Conservation (phyloP, 305 asterid genomes). For the Fraxinus greggii region DNA sequence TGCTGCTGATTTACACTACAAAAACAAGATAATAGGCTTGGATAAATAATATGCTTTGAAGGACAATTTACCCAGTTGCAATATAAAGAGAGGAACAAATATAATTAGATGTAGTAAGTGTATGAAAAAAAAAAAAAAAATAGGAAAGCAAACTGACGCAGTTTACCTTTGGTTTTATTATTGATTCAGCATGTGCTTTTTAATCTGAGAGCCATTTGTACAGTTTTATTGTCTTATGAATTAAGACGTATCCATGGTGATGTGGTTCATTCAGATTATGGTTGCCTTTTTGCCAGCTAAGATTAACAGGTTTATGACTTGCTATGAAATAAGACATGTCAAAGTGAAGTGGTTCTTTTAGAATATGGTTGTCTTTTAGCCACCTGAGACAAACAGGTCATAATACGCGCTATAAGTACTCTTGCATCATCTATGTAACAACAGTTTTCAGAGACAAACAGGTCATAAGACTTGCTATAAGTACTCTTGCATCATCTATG, state of each 20-base stretch:
- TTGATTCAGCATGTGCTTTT: not conserved
- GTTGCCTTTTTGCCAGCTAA: not conserved
- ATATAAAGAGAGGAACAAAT: constrained; percentile 8
- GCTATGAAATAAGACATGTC: not conserved
- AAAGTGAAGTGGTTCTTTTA: not conserved
- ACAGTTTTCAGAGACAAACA: not conserved
- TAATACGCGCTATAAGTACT: not conserved
- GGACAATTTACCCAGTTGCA: constrained; percentile 9
- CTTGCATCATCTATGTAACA: constrained; percentile 11
- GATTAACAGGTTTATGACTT: not conserved
- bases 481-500: constrained; percentile 11
- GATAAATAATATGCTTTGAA: constrained; percentile 12
- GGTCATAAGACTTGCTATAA: not conserved
- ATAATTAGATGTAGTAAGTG: constrained; percentile 3
- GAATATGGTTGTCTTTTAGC: not conserved
- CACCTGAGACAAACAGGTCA: not conserved
- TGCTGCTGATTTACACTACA: constrained; percentile 99
- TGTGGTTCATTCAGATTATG: not conserved
- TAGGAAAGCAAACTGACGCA: not conserved
- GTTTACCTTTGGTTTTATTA: constrained; percentile 2
- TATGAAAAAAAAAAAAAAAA: not conserved
- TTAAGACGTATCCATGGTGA: not conserved
- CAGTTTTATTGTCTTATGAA: not conserved
- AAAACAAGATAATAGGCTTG: constrained; percentile 15
- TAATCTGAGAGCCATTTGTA: constrained; percentile 4